A percentile compares a stretch with the other conserved stretches of the same genome.
These are phyloP conservation scores for Linum usitatissimum DNA, from an alignment of 345 rosid genomes.

Conservation along the genomic window DNA sequence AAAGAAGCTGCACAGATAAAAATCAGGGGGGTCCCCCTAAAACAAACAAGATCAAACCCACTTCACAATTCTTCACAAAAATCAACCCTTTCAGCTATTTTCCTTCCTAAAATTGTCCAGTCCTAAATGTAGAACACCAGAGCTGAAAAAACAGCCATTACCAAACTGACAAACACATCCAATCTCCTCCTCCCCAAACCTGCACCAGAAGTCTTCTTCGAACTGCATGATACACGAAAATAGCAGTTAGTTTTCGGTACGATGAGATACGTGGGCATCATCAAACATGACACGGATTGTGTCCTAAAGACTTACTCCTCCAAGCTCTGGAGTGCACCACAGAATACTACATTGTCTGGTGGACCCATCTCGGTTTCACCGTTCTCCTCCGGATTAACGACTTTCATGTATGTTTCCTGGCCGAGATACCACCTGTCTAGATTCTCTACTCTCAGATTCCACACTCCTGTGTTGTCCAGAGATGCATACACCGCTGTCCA, in stretches of 20 bases:
- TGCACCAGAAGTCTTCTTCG: background rate
- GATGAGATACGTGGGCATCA: background rate
- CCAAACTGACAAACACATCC: background rate
- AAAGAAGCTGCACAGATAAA: background rate
- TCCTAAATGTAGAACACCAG: background rate
- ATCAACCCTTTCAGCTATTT: background rate
- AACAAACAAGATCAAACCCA: too few relatives aligned
- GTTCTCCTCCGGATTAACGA: constrained; percentile 70
- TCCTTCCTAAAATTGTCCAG: background rate
- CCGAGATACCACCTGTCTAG: constrained; percentile 93
- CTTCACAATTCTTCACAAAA: background rate
- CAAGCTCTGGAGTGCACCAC: constrained; percentile 58
- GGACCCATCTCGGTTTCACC: constrained; percentile 64
- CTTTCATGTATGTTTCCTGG: constrained; percentile 80
- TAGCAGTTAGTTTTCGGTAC: background rate
- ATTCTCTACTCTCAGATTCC: constrained; percentile 87
- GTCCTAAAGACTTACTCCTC: constrained; percentile 39
- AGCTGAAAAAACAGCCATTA: background rate
- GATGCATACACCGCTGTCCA: constrained; percentile 84
- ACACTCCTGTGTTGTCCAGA: constrained; percentile 75
- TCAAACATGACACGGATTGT: background rate
- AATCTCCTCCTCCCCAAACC: background rate
- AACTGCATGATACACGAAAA: background rate
- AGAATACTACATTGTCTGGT: constrained; percentile 62
- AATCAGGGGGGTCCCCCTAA: background rate